Percentiles rank a stretch among this genome's conserved stretches.
These are phyloP conservation scores for Xylaria bambusicola DNA, from an alignment of 495 filamentous ascomycete genomes.

Conservation along the genomic window DNA sequence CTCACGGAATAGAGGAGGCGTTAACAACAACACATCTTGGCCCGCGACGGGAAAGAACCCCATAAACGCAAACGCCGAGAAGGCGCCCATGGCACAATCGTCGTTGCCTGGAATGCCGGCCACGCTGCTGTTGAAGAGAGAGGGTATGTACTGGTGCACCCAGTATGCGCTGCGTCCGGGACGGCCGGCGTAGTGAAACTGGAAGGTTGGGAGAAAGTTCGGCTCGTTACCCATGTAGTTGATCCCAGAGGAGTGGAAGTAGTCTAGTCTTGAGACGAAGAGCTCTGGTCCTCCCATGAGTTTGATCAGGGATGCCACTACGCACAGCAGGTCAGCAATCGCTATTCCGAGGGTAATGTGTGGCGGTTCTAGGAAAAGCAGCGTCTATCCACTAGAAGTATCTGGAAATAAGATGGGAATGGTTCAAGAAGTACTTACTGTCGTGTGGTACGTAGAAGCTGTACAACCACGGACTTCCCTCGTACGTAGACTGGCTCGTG, in stretches of 20 bases:
- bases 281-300: constrained; percentile 58
- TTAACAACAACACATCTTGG: constrained; percentile 73
- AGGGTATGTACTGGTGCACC: constrained; percentile 66
- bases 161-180: constrained; percentile 64
- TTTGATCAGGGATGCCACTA: constrained; percentile 55
- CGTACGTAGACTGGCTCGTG: constrained; percentile 68
- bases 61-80: constrained; percentile 67
- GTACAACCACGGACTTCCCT: constrained; percentile 72
- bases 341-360: background rate
- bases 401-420: too few relatives aligned
- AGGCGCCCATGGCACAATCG: constrained; percentile 76
- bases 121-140: constrained; percentile 61
- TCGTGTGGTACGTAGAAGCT: constrained; percentile 72
- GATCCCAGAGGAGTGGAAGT: constrained; percentile 63
- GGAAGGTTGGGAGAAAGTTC: constrained; percentile 68
- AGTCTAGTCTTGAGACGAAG: constrained; percentile 64
- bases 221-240: constrained; percentile 76
- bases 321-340: background rate
- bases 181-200: constrained; percentile 72
- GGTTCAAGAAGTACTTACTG: constrained; percentile 24
- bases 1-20: constrained; percentile 63
- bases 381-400: too few relatives aligned
- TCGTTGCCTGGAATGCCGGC: constrained; percentile 74
- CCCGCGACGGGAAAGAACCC: constrained; percentile 75
- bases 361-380: too few relatives aligned